Evolutionary conservation across 2,329 filamentous ascomycete species (phyloP), one percentile per base, ranked within the genome.

Genomic region (Clathrospora elynae): DNA sequence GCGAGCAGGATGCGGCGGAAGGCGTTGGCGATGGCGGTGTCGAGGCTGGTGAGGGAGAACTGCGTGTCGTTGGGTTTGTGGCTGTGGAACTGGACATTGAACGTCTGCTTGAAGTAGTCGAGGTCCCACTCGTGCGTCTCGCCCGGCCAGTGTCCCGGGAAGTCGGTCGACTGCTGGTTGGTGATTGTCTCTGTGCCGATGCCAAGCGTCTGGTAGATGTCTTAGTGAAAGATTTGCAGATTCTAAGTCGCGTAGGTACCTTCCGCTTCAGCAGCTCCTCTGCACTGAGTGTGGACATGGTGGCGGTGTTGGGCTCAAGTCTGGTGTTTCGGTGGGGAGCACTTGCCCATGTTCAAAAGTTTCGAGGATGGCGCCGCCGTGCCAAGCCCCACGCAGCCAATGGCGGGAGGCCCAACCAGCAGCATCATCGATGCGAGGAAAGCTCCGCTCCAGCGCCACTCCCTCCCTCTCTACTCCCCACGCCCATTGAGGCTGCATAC

Each of bases 1-100:
- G 92, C 82, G 71, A 99, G 87, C 62, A 97, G 81, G 62, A 97
- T 97, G 61, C 93, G 90, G 49, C 93, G 90, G 78, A 97, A 96
- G 65, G 95, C 93, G 71, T 99, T 99, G 65, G 93, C 90, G 67
- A 99, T 84, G 40, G 90, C 86, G 63, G 93, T 90, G 69, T 99
- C 93, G 61, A 96, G 75, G 58, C 92, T 91, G 61, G 96, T 81
- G 53, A 99, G 83, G 22, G 91, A 96, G 77, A 99, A 99, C 42
- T 86, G 86, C 29, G 89, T 78, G 62, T 96, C 84, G 66, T 83
- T 81, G 46, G 80, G 80, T 34, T 87, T 80, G 70, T 95, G 93
- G 57, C 88, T 79, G 80, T 97, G 90, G 70, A 96, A 95, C 55
- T 87, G 71, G 65, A 99, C 80, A 48, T 78, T 75, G 68, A 95